Evolutionary conservation across 768 basidiomycete species (phyloP).

Genomic region (Pleurotus cornucopiae): DNA sequence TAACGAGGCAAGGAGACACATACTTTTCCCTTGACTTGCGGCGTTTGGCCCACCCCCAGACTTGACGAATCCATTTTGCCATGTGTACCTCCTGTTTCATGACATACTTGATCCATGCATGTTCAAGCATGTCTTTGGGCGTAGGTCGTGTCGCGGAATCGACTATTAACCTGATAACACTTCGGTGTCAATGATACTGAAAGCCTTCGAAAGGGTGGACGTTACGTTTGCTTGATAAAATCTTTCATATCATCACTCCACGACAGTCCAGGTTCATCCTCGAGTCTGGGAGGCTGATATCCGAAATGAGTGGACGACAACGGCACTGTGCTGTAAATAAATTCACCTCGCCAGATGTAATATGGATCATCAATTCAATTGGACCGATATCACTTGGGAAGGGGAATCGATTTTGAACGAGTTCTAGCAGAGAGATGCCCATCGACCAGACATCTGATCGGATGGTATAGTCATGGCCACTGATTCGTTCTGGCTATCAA

Average conservation of each 20-base stretch:
- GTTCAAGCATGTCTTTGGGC: slow-evolving; percentile 77
- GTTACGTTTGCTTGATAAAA: slow-evolving; percentile 83
- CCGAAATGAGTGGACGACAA: background rate
- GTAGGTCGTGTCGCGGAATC: slow-evolving; percentile 68
- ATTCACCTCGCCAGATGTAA: slow-evolving; percentile 73
- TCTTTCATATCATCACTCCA: slow-evolving; percentile 90
- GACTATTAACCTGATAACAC: slow-evolving; percentile 56
- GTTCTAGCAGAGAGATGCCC: slow-evolving; percentile 89
- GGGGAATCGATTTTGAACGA: slow-evolving; percentile 92
- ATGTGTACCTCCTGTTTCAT: slow-evolving; percentile 86
- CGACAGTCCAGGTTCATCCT: slow-evolving; percentile 63
- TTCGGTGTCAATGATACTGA: slow-evolving; percentile 11
- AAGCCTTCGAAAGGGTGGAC: slow-evolving; percentile 11
- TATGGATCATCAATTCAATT: slow-evolving; percentile 93
- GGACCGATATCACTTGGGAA: slow-evolving; percentile 88
- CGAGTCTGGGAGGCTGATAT: slow-evolving; percentile 71
- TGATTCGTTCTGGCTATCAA: slow-evolving; percentile 86
- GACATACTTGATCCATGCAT: slow-evolving; percentile 75
- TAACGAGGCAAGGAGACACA: slow-evolving; percentile 11
- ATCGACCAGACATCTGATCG: slow-evolving; percentile 98
- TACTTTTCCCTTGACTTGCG: slow-evolving; percentile 43
- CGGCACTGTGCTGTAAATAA: slow-evolving; percentile 14
- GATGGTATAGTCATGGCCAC: slow-evolving; percentile 88
- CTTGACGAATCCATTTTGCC: slow-evolving; percentile 82
- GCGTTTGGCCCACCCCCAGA: slow-evolving; percentile 68